Base-by-base conservation (phyloP, 2,329 filamentous ascomycete species). In the Fusarium buharicum region DNA sequence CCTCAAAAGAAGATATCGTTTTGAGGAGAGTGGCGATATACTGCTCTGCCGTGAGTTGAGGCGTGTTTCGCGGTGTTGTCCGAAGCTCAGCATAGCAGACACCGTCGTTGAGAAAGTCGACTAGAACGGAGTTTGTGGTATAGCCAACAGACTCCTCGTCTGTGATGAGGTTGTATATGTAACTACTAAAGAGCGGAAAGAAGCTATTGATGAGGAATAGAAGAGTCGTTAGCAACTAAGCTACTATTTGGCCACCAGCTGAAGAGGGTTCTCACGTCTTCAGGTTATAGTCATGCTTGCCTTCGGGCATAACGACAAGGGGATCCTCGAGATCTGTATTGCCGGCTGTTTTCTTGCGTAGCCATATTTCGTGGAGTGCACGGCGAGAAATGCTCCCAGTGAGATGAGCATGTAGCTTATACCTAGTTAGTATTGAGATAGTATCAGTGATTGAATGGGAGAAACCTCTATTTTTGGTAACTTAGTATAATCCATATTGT, bases 11-110 rank as follows among this genome's bases (percentile, higher is more conserved):
- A 3, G 77, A 72, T 27, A 94, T 87, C n/a, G 85, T 81, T n/a
- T 78, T 74, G 9, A 93, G 80, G n/a, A 95, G 81, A 6, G 84
- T 84, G 30, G 78, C 67, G 28, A 94, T 81, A 74, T 95, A 94
- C 50, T 80, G 78, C 4, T 83, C 82, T 61, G 87, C 86, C 20
- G 86, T 84, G 34, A 91, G 77, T 0, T 75, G 72, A 4, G 82
- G 79, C 30, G 89, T 84, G 2, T 83, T 81, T 49, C 92, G 85
- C 1, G 92, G 92, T 2, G 91, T 95, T 1, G 91, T 94, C 38
- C 92, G 86, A 20, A 95, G 83, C 73, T 96, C 92, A 12, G 93
- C 82, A 71, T 95, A 94, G 52, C 85, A 81, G 14, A 94, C 88
- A 31, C 90, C 90, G 70, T 95, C 91, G 22, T 75, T 73, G 46